Base-by-base conservation (phyloP, 805 yeast genomes). In the Saturnispora gosingensis region DNA sequence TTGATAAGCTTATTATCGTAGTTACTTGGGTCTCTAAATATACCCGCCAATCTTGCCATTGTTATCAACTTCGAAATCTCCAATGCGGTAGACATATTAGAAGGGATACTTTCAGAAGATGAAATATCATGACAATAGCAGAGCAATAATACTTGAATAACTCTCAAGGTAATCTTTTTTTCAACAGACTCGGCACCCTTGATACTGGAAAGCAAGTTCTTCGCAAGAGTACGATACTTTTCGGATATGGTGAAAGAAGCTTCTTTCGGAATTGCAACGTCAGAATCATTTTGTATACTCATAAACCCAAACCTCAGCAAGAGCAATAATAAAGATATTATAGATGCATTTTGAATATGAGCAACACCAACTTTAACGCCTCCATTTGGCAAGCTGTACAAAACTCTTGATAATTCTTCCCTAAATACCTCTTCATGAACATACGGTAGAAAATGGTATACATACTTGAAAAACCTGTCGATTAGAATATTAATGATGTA, bases 391-490 rank as follows among this genome's bases (percentile, higher is more conserved):
- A 57, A 58, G 4, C 54, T 50, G n/a, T 58, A 52, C 13, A 72
- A 56, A 11, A 71, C 61, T 35, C 62, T 58, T 2, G 56, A 59
- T 16, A 76, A 25, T 48, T 75, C 77, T 43, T 68, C 67, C 49
- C 70, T 62, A 53, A 78, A 77, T 0, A 68, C 60, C 1, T 58
- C 61, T 56, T 76, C 76, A 56, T 79, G 81, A 18, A 81, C 58
- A 53, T 70, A 72, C 0, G 82, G 82, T 58, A 70, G 59, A 47
- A 73, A 71, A 4, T 79, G 76, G 58, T 77, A 76, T 8, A 75
- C 65, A 47, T 65, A 69, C 7, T 53, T 61, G 59, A 78, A 78
- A 56, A 65, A 78, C 13, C 76, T 64, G 16, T 71, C 70, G 15
- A 77, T 50, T 6, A 72, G 65, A 45, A 72, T 58, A 83, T 66